A percentile compares a stretch with the other conserved stretches of the same genome.
These are phyloP conservation scores for Cyamopsis tetragonoloba DNA, from an alignment of 306 rosid species.

Conservation along the genomic window DNA sequence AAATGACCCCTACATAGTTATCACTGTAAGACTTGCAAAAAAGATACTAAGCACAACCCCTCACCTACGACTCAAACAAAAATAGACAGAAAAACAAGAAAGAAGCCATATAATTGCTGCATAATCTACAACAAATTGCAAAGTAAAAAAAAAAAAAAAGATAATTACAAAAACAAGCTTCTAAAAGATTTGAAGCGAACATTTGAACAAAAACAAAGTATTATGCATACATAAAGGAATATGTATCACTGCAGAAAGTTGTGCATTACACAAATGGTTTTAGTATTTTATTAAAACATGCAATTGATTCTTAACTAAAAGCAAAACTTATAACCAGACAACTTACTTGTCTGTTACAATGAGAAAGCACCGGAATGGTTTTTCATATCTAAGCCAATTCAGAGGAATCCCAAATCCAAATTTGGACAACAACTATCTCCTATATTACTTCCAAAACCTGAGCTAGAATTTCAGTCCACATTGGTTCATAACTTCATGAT, in stretches of 20 bases:
- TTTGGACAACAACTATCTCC: conserved; percentile 39
- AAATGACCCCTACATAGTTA: conserved; percentile 5
- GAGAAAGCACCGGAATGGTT: conserved; percentile 42
- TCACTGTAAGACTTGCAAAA: neutral
- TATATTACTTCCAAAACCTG: conserved; percentile 40
- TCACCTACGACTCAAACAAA: neutral
- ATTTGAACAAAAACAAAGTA: neutral
- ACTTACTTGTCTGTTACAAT: conserved; percentile 55
- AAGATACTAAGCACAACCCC: neutral
- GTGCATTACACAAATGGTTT: conserved; percentile 10
- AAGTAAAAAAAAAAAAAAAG: neutral
- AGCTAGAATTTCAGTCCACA: conserved; percentile 34
- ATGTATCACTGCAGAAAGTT: neutral
- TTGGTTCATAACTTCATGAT: conserved; percentile 29
- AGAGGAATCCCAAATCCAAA: conserved; percentile 41
- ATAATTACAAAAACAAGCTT: neutral
- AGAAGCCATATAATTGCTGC: neutral
- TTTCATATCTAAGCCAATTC: conserved; percentile 47
- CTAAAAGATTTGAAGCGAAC: neutral
- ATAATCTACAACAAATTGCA: neutral
- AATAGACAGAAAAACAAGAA: conserved; percentile 1
- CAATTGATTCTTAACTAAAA: conserved; percentile 5
- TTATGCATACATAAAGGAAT: neutral
- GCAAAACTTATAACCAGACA: conserved; percentile 21
- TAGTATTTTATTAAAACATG: conserved; percentile 1